Percentiles rank a stretch among this genome's conserved stretches.
Conservation (phyloP, 176 grass and related monocot species). For the Triticum dicoccoides region DNA sequence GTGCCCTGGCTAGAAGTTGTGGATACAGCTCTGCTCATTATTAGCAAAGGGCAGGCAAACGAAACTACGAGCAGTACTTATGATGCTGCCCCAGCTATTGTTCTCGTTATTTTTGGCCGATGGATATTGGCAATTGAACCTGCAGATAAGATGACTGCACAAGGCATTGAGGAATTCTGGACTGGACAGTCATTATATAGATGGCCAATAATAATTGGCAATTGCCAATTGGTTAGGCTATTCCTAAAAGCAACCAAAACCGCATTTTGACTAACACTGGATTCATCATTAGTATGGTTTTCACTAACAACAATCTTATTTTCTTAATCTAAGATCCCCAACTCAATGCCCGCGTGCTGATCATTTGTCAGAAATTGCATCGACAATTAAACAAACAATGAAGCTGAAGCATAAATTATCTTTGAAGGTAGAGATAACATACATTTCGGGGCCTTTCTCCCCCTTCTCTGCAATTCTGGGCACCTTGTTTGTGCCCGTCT, state of each 20-base stretch:
- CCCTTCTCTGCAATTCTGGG: slow-evolving; percentile 93
- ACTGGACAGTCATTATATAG: neutral
- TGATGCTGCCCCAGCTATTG: too few species aligned
- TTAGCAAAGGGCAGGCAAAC: neutral
- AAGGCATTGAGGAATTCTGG: neutral
- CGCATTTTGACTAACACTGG: neutral
- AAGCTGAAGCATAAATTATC: neutral
- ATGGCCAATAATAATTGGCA: neutral
- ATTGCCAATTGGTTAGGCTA: neutral
- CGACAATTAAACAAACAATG: neutral
- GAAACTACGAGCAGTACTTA: neutral
- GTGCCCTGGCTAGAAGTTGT: neutral
- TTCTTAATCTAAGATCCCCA: neutral
- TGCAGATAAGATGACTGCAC: neutral
- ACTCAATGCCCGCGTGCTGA: neutral
- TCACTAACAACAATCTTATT: neutral
- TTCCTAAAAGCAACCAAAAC: neutral
- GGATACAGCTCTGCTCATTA: neutral
- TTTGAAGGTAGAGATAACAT: slow-evolving; percentile 11
- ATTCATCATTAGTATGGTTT: neutral
- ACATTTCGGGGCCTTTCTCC: slow-evolving; percentile 96
- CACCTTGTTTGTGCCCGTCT: slow-evolving; percentile 73
- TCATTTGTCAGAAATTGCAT: neutral
- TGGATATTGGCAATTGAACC: neutral
- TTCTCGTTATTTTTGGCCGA: neutral